Percentiles rank a stretch among this genome's conserved stretches.
Evolutionary conservation across 2,329 filamentous ascomycete genomes (phyloP).

Genomic region (Plenodomus tracheiphilus): DNA sequence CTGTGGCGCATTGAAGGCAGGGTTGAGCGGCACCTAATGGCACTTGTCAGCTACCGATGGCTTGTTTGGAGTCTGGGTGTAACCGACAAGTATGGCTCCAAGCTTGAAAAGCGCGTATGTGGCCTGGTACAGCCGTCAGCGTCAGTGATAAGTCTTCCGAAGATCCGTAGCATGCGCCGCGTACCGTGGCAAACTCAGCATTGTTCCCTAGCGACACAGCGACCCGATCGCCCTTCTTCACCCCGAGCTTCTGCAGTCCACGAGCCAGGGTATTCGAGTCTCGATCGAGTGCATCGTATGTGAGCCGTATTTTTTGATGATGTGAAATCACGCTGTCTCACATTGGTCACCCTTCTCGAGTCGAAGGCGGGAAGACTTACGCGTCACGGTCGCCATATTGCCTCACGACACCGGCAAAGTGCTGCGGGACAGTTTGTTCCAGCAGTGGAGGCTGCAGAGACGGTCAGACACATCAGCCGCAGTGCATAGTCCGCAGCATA

Average conservation of each 20-base stretch:
- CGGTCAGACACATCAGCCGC: conserved; percentile 10
- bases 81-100: conserved; percentile 76
- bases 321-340: conserved; percentile 57
- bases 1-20: conserved; percentile 80
- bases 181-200: conserved; percentile 76
- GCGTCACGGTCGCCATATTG: conserved; percentile 66
- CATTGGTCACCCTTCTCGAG: conserved; percentile 3
- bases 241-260: conserved; percentile 70
- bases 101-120: conserved; percentile 93
- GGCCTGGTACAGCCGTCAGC: conserved; percentile 40
- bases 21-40: conserved; percentile 78
- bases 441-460: conserved; percentile 64
- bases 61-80: too few relatives aligned
- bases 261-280: conserved; percentile 75
- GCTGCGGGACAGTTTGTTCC: conserved; percentile 69
- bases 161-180: conserved; percentile 10
- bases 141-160: not conserved
- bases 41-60: not conserved
- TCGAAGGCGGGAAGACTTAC: conserved; percentile 42
- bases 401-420: conserved; percentile 69
- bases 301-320: conserved; percentile 67
- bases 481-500: conserved; percentile 12
- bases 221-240: conserved; percentile 80
- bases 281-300: conserved; percentile 74
- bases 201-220: conserved; percentile 86